Evolutionary conservation across 2,329 filamentous ascomycete genomes (phyloP).

Genomic region (Acarospora socialis): DNA sequence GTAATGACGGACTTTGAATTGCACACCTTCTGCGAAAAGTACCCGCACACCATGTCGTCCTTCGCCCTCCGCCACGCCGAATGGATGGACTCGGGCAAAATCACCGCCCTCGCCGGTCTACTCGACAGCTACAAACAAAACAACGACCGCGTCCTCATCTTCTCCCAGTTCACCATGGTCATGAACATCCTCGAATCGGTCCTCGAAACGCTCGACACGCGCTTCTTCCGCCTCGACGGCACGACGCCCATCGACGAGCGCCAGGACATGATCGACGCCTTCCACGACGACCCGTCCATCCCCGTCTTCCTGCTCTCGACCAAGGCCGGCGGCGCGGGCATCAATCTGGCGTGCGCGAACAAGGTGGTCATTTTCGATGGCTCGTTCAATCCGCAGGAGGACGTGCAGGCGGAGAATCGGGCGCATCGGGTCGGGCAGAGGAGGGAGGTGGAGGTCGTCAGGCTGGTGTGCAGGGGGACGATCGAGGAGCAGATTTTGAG

Average conservation of each 20-base stretch:
- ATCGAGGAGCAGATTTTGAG: constrained; percentile 91
- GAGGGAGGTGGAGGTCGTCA: constrained; percentile 75
- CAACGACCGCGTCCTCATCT: constrained; percentile 77
- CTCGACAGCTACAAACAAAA: constrained; percentile 59
- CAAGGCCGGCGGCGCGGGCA: constrained; percentile 87
- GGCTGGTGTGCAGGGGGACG: constrained; percentile 64
- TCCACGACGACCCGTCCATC: constrained; percentile 60
- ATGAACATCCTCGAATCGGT: constrained; percentile 83
- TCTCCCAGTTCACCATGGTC: constrained; percentile 84
- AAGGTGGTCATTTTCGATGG: constrained; percentile 97
- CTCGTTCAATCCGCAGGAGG: constrained; percentile 95
- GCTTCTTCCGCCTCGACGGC: constrained; percentile 77
- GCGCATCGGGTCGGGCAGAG: constrained; percentile 91
- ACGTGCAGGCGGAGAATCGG: constrained; percentile 95
- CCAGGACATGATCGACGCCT: constrained; percentile 77
- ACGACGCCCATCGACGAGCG: constrained; percentile 67
- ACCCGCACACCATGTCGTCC: constrained; percentile 37
- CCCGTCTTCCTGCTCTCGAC: constrained; percentile 88
- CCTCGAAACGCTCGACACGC: constrained; percentile 55
- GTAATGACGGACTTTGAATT: constrained; percentile 48
- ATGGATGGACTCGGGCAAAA: constrained; percentile 69
- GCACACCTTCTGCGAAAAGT: constrained; percentile 42
- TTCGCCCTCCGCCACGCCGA: constrained; percentile 46
- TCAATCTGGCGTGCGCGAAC: constrained; percentile 90
- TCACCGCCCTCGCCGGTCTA: constrained; percentile 64